Conservation (phyloP, 495 filamentous ascomycete genomes). For the Bryoglossum gracile region DNA sequence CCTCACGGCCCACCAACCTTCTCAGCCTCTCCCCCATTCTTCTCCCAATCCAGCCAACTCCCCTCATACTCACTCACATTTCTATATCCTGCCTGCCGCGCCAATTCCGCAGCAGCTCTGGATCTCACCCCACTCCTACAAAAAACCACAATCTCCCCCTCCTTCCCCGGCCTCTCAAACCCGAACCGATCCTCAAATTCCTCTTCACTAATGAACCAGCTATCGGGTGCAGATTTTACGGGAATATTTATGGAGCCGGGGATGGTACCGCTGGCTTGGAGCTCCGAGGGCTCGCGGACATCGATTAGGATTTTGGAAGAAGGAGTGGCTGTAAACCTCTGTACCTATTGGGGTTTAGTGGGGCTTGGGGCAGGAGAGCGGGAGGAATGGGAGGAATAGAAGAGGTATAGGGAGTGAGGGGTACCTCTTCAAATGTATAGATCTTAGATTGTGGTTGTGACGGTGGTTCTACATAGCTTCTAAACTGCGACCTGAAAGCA, state of each 20-base stretch:
- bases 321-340: slow-evolving; percentile 23
- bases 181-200: slow-evolving; percentile 76
- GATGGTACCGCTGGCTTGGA: slow-evolving; percentile 60
- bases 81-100: slow-evolving; percentile 65
- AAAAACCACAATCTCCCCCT: slow-evolving; percentile 71
- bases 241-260: slow-evolving; percentile 76
- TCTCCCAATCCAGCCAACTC: slow-evolving; percentile 85
- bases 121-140: slow-evolving; percentile 87
- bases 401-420: too few relatives aligned
- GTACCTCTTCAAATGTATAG: too few relatives aligned
- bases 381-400: too few relatives aligned
- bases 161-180: slow-evolving; percentile 50
- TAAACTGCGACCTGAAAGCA: slow-evolving; percentile 31
- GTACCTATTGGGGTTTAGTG: slow-evolving; percentile 18
- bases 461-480: slow-evolving; percentile 33
- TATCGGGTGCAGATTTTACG: slow-evolving; percentile 66
- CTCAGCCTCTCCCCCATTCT: slow-evolving; percentile 46
- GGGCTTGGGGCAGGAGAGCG: too few relatives aligned
- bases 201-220: slow-evolving; percentile 59
- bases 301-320: slow-evolving; percentile 41
- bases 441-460: neutral
- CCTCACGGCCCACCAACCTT: too few relatives aligned
- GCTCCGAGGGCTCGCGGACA: slow-evolving; percentile 80
- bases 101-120: slow-evolving; percentile 71
- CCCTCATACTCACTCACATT: slow-evolving; percentile 75